These are phyloP conservation scores for Aspergillus haitiensis DNA, from an alignment of 495 filamentous ascomycete genomes.

Conservation along the genomic window DNA sequence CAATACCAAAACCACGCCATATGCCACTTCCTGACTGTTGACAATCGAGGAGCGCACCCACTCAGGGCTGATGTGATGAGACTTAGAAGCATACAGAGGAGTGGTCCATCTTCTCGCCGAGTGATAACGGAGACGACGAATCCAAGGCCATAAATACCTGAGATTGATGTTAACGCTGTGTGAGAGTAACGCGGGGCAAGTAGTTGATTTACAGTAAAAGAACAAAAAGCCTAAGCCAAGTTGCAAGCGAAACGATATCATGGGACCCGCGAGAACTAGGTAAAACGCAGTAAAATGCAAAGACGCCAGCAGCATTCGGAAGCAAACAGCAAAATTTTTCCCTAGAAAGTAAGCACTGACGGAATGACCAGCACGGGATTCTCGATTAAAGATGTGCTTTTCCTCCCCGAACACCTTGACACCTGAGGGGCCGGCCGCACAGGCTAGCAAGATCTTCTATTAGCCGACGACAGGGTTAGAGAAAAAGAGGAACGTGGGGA, in stretches of 20 bases:
- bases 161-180: not conserved
- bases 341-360: slow-evolving; percentile 55
- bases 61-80: slow-evolving; percentile 51
- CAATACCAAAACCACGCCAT: slow-evolving; percentile 56
- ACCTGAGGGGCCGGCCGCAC: slow-evolving; percentile 52
- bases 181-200: not conserved
- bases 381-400: slow-evolving; percentile 43
- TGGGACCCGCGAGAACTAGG: slow-evolving; percentile 49
- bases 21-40: slow-evolving; percentile 51
- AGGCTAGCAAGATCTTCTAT: slow-evolving; percentile 21
- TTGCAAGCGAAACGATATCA: slow-evolving; percentile 44
- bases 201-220: slow-evolving; percentile 42
- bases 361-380: slow-evolving; percentile 55
- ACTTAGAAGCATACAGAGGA: slow-evolving; percentile 48
- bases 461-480: not conserved
- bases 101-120: slow-evolving; percentile 48
- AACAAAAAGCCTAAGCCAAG: slow-evolving; percentile 53
- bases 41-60: slow-evolving; percentile 51
- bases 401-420: slow-evolving; percentile 60
- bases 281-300: slow-evolving; percentile 57
- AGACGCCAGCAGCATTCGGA: slow-evolving; percentile 50
- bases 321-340: slow-evolving; percentile 51
- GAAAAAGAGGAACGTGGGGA: not conserved
- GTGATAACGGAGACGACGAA: slow-evolving; percentile 50
- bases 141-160: slow-evolving; percentile 55